Conservation (phyloP, 2,329 filamentous ascomycete genomes). For the Fusarium protoensiforme region DNA sequence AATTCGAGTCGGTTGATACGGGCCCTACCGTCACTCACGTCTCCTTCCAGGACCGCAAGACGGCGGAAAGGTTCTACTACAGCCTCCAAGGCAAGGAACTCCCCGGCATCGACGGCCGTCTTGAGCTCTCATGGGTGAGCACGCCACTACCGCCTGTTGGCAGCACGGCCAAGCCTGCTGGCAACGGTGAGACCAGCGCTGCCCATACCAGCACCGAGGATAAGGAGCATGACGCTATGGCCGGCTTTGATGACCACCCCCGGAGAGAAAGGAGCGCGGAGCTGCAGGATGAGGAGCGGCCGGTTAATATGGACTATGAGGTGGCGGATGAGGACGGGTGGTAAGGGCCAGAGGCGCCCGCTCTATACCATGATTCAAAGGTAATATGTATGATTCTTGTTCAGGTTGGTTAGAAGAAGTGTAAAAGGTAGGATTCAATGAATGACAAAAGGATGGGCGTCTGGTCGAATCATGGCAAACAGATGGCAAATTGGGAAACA, state of each 20-base stretch:
- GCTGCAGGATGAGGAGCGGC: constrained; percentile 43
- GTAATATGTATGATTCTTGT: background rate
- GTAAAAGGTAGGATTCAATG: background rate
- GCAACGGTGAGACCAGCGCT: constrained; percentile 15
- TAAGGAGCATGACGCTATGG: constrained; percentile 42
- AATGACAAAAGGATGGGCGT: background rate
- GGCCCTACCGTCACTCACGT: constrained; percentile 62
- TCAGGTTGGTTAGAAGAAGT: background rate
- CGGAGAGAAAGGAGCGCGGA: constrained; percentile 20
- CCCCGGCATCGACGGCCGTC: constrained; percentile 68
- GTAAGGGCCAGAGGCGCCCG: constrained; percentile 39
- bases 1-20: constrained; percentile 68
- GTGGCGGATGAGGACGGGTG: constrained; percentile 63
- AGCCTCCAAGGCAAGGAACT: constrained; percentile 67
- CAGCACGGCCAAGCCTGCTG: constrained; percentile 5
- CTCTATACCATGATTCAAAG: background rate
- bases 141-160: constrained; percentile 39
- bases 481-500: background rate
- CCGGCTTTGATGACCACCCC: constrained; percentile 35
- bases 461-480: background rate
- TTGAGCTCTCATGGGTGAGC: constrained; percentile 74
- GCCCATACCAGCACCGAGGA: constrained; percentile 8
- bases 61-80: constrained; percentile 77
- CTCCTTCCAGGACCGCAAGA: constrained; percentile 74
- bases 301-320: constrained; percentile 64